Evolutionary conservation across 208 protist species (phyloP).

Genomic region (Entamoeba moshkovskii): DNA sequence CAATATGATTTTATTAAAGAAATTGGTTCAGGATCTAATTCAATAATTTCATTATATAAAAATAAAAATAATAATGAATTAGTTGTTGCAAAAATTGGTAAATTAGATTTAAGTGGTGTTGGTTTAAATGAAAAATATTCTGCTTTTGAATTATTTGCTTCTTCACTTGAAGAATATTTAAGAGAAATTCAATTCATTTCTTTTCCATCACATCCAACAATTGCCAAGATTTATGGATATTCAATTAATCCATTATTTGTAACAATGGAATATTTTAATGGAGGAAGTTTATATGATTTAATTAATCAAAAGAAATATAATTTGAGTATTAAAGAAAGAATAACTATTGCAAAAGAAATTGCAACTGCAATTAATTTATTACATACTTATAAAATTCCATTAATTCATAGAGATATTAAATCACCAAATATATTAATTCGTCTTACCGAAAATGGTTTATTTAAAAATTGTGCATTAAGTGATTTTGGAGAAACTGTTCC

Average conservation of each 20-base stretch:
- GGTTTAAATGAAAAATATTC: neutral
- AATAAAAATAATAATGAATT: neutral
- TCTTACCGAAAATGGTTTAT: neutral
- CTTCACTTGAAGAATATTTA: neutral
- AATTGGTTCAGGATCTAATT: neutral
- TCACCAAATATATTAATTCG: slow-evolving; percentile 12
- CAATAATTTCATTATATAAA: neutral
- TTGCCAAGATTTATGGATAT: neutral
- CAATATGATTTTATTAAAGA: neutral
- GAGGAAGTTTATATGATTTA: neutral
- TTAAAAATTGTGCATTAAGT: neutral
- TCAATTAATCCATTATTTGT: neutral
- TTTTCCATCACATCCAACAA: neutral
- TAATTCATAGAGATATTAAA: slow-evolving; percentile 19
- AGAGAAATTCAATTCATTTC: neutral
- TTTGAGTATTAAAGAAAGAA: neutral
- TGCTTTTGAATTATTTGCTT: neutral
- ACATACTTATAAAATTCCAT: neutral
- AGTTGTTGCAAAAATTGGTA: neutral
- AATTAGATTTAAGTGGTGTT: neutral
- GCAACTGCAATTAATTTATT: neutral
- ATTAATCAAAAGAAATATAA: neutral
- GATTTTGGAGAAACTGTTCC: slow-evolving; percentile 12
- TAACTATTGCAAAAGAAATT: neutral
- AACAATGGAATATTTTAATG: neutral